Conservation (phyloP, 352 stramenopile genomes). For the Phytophthora idaei region DNA sequence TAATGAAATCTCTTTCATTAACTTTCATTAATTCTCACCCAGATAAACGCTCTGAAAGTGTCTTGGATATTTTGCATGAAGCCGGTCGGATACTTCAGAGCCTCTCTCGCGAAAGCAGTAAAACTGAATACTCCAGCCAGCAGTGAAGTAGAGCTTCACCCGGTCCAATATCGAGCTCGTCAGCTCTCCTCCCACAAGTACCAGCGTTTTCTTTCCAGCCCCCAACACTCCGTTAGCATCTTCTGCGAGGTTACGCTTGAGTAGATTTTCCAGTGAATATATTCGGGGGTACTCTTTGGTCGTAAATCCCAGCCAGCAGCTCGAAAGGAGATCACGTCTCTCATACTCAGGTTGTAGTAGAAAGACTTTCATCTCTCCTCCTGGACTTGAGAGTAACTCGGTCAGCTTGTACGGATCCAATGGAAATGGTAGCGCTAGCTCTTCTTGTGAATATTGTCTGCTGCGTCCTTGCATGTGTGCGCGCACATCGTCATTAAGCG, state of each 20-base stretch:
- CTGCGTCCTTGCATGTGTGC: neutral
- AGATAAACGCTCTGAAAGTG: conserved; percentile 6
- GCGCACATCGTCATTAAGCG: neutral
- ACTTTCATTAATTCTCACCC: neutral
- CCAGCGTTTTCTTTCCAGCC: neutral
- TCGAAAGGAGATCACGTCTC: neutral
- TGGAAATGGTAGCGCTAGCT: neutral
- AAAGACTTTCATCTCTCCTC: neutral
- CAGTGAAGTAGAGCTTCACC: conserved; percentile 1
- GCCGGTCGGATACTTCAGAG: neutral
- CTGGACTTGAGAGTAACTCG: neutral
- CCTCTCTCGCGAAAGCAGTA: conserved; percentile 1
- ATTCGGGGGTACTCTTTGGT: neutral
- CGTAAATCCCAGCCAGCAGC: conserved; percentile 3
- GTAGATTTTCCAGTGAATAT: conserved; percentile 3
- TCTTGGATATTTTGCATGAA: conserved; percentile 6
- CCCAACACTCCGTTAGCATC: conserved; percentile 1
- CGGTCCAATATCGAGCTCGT: conserved; percentile 1
- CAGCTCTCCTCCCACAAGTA: conserved; percentile 4
- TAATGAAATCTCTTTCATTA: neutral
- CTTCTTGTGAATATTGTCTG: neutral
- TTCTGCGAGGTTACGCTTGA: conserved; percentile 7
- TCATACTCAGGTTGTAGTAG: neutral
- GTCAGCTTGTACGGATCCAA: conserved; percentile 4
- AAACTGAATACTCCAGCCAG: neutral